Conservation (phyloP, 306 rosid genomes). For the Fragaria iinumae region DNA sequence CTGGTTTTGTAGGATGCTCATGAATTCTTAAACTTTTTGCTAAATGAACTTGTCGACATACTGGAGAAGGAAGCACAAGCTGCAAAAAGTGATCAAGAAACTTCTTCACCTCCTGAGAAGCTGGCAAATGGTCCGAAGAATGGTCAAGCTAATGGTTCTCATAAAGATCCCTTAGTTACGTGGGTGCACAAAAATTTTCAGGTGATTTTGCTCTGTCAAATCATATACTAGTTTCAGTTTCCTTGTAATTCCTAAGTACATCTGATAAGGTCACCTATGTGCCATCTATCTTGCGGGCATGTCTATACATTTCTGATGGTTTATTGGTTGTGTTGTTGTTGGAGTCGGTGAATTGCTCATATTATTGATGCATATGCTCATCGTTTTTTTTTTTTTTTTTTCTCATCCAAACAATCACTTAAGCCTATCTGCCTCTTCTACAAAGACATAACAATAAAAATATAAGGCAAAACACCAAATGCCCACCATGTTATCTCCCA, state of each 20-base stretch:
- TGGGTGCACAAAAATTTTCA: slow-evolving; percentile 99
- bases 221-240: slow-evolving; percentile 17
- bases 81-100: slow-evolving; percentile 69
- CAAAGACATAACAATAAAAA: not conserved
- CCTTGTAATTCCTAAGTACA: slow-evolving; percentile 4
- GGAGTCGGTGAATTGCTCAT: not conserved
- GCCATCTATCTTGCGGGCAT: not conserved
- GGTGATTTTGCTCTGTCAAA: slow-evolving; percentile 55
- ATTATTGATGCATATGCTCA: not conserved
- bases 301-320: not conserved
- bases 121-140: slow-evolving; percentile 69
- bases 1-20: slow-evolving; percentile 85
- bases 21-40: slow-evolving; percentile 95
- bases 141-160: slow-evolving; percentile 67
- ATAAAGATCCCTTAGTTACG: slow-evolving; percentile 85
- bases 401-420: slow-evolving; percentile 9
- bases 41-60: slow-evolving; percentile 96
- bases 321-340: not conserved
- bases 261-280: not conserved
- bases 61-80: slow-evolving; percentile 97
- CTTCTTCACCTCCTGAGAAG: slow-evolving; percentile 69
- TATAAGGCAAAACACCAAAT: not conserved
- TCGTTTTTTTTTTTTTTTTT: no score
- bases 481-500: not conserved
- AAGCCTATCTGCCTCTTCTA: not conserved